phyloP scores from a whole-genome alignment of 2,329 filamentous ascomycete genomes.

The Calonectria pteridis region DNA sequence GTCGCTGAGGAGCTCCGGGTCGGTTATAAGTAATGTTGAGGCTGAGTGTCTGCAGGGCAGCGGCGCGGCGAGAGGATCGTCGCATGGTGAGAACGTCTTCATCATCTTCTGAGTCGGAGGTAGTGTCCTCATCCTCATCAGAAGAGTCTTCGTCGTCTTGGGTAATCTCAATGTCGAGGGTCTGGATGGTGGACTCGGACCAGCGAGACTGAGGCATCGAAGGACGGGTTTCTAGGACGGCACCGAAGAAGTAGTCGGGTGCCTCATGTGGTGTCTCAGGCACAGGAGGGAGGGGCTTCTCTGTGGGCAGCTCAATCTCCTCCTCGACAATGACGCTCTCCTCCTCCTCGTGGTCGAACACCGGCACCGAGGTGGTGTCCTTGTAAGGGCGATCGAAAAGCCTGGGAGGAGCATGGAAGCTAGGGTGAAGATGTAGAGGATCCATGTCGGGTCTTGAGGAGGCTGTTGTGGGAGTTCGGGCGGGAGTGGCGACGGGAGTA shows the following conservation, averaged over 20 bases:
- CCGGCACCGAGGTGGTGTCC: constrained; percentile 42
- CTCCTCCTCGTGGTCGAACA: constrained; percentile 43
- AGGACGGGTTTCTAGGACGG: constrained; percentile 46
- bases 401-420: constrained; percentile 52
- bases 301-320: constrained; percentile 41
- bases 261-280: constrained; percentile 42
- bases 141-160: constrained; percentile 40
- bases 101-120: constrained; percentile 40
- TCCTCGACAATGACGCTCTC: constrained; percentile 39
- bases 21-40: constrained; percentile 54
- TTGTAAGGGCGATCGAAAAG: constrained; percentile 52
- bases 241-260: constrained; percentile 51
- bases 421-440: constrained; percentile 51
- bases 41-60: constrained; percentile 42
- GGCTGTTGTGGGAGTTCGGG: constrained; percentile 41
- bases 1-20: constrained; percentile 46
- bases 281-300: constrained; percentile 48
- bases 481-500: constrained; percentile 37
- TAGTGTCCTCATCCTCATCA: constrained; percentile 37
- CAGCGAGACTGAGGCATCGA: constrained; percentile 53
- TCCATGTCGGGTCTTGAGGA: constrained; percentile 46
- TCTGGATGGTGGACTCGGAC: constrained; percentile 58
- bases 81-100: constrained; percentile 43
- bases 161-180: constrained; percentile 35
- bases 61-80: constrained; percentile 33